These are phyloP conservation scores for Citrus sinensis DNA, from an alignment of 345 rosid genomes.

Conservation along the genomic window DVS_A1.0 CM039161.1:2647501-2648000, in stretches of 20 bases:
- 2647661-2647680: background rate
- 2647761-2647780: conserved; percentile 40
- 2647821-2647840: conserved; percentile 26
- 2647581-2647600: background rate
- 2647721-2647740: background rate
- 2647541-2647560: background rate
- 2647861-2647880: conserved; percentile 30
- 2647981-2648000: conserved; percentile 35
- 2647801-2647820: conserved; percentile 24
- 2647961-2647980: conserved; percentile 25
- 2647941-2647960: conserved; percentile 62
- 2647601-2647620: background rate
- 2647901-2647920: conserved; percentile 59
- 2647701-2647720: background rate
- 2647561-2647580: background rate
- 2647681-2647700: background rate
- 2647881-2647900: conserved; percentile 43
- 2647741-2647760: conserved; percentile 12
- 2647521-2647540: background rate
- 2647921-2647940: conserved; percentile 56
- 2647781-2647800: conserved; percentile 40
- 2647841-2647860: conserved; percentile 25
- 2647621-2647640: background rate
- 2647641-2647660: background rate
- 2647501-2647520: background rate